Evolutionary conservation across 139 green algal species (phyloP).

Genomic region (Coccomyxa sp.): DNA sequence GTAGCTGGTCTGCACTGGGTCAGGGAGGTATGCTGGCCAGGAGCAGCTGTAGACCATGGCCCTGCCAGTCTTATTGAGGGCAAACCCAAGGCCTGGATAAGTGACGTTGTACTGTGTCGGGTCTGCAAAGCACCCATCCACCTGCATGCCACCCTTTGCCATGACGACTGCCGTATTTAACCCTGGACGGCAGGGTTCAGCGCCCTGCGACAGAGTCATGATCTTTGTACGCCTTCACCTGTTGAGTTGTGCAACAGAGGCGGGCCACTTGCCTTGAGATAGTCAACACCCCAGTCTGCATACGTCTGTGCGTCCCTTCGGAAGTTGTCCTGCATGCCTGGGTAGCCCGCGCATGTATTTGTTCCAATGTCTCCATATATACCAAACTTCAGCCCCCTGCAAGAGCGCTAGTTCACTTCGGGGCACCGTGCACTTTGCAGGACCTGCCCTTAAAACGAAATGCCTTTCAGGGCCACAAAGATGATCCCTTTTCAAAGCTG

Average conservation of each 20-base stretch:
- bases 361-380: constrained; percentile 16
- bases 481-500: background rate
- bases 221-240: no score
- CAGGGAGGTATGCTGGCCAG: constrained; percentile 11
- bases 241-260: no score
- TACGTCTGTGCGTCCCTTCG: constrained; percentile 11
- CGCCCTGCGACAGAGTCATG: no score
- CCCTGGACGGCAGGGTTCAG: no score
- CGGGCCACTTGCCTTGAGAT: constrained; percentile 12
- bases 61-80: constrained; percentile 3
- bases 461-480: background rate
- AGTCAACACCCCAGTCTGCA: constrained; percentile 13
- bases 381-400: constrained; percentile 12
- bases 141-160: background rate
- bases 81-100: background rate
- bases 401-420: background rate
- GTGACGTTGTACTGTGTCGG: background rate
- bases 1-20: background rate
- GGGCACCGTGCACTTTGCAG: background rate
- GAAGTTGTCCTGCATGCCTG: constrained; percentile 1
- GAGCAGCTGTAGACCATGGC: constrained; percentile 13
- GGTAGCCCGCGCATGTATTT: constrained; percentile 14
- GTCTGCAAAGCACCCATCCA: constrained; percentile 16
- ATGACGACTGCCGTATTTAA: no score
- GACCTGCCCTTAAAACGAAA: background rate